Base-by-base conservation (phyloP, 768 basidiomycete species). In the Suillus clintonianus region DNA sequence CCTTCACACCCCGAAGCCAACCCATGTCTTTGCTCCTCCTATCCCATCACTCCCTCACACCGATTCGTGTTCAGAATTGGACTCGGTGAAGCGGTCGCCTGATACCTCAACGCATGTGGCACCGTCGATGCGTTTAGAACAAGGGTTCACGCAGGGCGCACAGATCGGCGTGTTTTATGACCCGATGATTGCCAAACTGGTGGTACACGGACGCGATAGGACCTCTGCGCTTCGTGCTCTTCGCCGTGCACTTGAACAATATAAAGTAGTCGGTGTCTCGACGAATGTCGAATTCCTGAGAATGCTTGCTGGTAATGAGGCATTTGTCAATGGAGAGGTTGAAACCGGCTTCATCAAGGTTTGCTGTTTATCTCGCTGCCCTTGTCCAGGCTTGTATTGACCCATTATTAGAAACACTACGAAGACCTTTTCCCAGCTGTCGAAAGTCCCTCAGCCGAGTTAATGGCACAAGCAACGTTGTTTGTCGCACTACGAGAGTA, bases 271-370 rank as follows among this genome's bases (percentile, higher is more conserved):
- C 0, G 95, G 95, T 19, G 89, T 96, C 14, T 86, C 91, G 13
- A 97, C 95, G 6, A 98, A 98, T 70, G 82, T 98, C 34, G 92
- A 95, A 71, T 98, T 97, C 74, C 78, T 98, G 65, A 81, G 89
- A 56, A 82, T 81, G 0, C 82, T 98, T 57, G 91, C 94, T 0
- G 89, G 87, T 1, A 90, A 97, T 71, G 68, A 82, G 45, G 84
- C 90, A 2, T 98, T 98, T 72, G 82, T 92, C 17, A 77, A 83
- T 36, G 92, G 82, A 27, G 88, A 95, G 63, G 85, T 98, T 13
- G 95, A 97, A 71, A 97, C 95, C 3, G 94, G 94, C 4, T 98
- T 98, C 72, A 96, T 98, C 69, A 83, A 86, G 34, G 94, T 72
- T 57, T 82, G 72, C 6, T 10, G 22, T 53, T 55, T 53, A 50